A percentile compares a stretch with the other conserved stretches of the same genome.
phyloP scores from a whole-genome alignment of 1,284 basidiomycete species.

The Austropuccinia psidii region DNA sequence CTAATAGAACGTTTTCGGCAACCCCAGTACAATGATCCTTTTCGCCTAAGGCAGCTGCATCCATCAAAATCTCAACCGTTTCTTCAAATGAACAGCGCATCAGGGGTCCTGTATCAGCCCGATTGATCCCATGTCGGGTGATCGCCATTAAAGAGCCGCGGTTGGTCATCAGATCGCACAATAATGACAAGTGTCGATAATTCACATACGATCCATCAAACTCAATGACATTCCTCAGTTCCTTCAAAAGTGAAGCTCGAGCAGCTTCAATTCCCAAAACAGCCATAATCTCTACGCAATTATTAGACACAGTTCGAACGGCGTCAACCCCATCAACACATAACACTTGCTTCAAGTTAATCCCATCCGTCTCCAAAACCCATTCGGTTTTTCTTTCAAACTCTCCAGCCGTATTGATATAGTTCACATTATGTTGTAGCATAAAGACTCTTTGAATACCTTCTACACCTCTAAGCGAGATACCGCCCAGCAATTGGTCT shows the following conservation, averaged over 20 bases:
- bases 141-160: conserved; percentile 95
- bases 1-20: conserved; percentile 96
- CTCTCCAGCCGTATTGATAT: conserved; percentile 54
- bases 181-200: conserved; percentile 87
- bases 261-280: conserved; percentile 98
- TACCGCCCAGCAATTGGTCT: conserved; percentile 93
- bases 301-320: conserved; percentile 88
- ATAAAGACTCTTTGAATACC: conserved; percentile 91
- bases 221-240: conserved; percentile 88
- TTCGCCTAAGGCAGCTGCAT: conserved; percentile 95
- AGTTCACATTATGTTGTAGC: conserved; percentile 70
- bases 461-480: conserved; percentile 80
- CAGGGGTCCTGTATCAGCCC: conserved; percentile 89
- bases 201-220: conserved; percentile 99
- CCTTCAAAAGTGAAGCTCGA: conserved; percentile 83
- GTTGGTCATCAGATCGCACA: conserved; percentile 98
- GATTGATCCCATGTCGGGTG: conserved; percentile 98
- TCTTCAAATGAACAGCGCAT: conserved; percentile 99
- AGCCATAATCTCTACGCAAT: conserved; percentile 88
- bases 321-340: conserved; percentile 92
- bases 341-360: conserved; percentile 89
- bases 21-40: conserved; percentile 97
- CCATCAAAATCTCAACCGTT: conserved; percentile 98
- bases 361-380: conserved; percentile 95
- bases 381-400: conserved; percentile 60